These are phyloP conservation scores for Starmerella floris DNA, from an alignment of 805 yeast species.

Conservation along the genomic window DNA sequence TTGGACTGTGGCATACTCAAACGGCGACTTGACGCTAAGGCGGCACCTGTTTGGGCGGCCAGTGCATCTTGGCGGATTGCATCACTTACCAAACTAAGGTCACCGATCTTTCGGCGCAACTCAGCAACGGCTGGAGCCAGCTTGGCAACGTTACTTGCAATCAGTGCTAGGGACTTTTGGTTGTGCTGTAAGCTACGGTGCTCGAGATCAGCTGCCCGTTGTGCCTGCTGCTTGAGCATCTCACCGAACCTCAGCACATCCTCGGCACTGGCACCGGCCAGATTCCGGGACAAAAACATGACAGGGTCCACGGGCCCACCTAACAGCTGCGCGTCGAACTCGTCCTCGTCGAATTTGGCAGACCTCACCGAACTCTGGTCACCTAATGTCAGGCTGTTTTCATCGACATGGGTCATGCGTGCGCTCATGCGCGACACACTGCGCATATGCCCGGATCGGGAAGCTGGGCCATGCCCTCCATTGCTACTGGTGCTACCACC, in stretches of 20 bases:
- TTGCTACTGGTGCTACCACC: neutral
- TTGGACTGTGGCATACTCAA: neutral
- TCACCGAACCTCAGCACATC: constrained; percentile 16
- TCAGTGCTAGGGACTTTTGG: constrained; percentile 25
- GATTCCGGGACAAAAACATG: constrained; percentile 9
- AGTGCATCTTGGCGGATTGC: constrained; percentile 52
- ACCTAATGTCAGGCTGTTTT: neutral
- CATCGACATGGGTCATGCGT: constrained; percentile 2
- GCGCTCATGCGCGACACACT: constrained; percentile 15
- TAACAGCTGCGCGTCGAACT: constrained; percentile 35
- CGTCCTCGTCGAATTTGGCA: constrained; percentile 31
- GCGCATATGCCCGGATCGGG: constrained; percentile 9
- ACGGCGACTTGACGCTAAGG: constrained; percentile 6
- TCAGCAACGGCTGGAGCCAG: constrained; percentile 52
- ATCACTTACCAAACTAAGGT: constrained; percentile 44
- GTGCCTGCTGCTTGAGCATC: constrained; percentile 14
- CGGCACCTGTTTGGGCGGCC: constrained; percentile 14
- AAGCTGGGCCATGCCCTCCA: neutral
- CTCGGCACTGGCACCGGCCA: constrained; percentile 16
- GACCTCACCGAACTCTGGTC: constrained; percentile 23
- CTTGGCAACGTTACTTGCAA: constrained; percentile 40
- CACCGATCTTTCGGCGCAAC: constrained; percentile 47
- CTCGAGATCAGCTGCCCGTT: constrained; percentile 17
- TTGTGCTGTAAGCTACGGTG: constrained; percentile 23
- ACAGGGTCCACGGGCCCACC: constrained; percentile 32